phyloP scores from a whole-genome alignment of 352 stramenopile species.

The Aphanomyces euteiches region DNA sequence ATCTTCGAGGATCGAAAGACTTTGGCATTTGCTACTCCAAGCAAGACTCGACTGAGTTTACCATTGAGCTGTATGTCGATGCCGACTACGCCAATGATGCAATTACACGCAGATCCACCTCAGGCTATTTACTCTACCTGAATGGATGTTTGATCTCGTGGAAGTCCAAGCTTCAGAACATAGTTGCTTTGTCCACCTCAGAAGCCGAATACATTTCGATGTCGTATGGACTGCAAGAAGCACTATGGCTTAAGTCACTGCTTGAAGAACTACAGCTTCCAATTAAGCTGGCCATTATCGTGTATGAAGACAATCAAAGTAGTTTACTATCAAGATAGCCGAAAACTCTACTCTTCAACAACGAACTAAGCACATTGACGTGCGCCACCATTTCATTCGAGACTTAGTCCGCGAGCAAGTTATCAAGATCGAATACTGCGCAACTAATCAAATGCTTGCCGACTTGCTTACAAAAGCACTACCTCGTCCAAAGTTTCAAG shows the following conservation, averaged over 20 bases:
- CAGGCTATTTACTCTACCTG: constrained; percentile 9
- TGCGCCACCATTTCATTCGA: constrained; percentile 1
- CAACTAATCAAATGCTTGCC: neutral
- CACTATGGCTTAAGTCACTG: neutral
- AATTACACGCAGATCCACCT: neutral
- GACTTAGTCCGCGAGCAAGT: neutral
- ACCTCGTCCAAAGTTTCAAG: neutral
- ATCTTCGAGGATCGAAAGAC: too few relatives aligned
- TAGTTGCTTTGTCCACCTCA: neutral
- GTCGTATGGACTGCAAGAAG: neutral
- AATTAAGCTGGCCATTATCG: neutral
- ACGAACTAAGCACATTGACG: constrained; percentile 1
- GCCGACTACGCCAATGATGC: constrained; percentile 24
- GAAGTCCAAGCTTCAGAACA: neutral
- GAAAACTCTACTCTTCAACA: neutral
- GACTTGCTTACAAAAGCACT: constrained; percentile 3
- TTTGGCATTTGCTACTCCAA: too few relatives aligned
- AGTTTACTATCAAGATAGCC: constrained; percentile 14
- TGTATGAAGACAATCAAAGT: neutral
- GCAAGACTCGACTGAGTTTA: neutral
- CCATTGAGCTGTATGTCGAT: constrained; percentile 7
- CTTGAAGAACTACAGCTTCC: neutral
- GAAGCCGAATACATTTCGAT: constrained; percentile 7
- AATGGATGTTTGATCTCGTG: constrained; percentile 12
- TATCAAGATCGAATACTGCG: constrained; percentile 2